Evolutionary conservation across 2,329 filamentous ascomycete species (phyloP).

Genomic region (Botrytis porri): DNA sequence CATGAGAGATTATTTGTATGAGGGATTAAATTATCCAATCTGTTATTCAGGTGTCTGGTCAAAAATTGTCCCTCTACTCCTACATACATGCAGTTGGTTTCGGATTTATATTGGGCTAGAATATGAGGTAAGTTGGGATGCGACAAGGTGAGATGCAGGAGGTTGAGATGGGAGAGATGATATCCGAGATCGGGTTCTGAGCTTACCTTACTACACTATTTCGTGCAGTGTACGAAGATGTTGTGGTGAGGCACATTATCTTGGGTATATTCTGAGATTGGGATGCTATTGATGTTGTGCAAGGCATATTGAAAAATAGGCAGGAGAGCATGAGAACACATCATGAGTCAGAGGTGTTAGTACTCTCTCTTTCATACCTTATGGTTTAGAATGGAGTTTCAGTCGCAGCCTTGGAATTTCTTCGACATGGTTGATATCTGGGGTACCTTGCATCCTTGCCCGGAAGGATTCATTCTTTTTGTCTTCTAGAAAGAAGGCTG

Average conservation of each 20-base stretch:
- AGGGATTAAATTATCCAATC: neutral
- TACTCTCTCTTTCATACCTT: neutral
- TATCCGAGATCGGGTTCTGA: neutral
- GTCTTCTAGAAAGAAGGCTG: neutral
- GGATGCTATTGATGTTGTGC: neutral
- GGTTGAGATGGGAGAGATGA: neutral
- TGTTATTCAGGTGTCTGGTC: neutral
- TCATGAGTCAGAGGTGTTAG: neutral
- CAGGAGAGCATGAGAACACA: neutral
- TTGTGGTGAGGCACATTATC: neutral
- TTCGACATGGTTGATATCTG: neutral
- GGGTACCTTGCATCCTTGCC: neutral
- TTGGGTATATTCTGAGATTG: neutral
- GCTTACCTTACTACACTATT: neutral
- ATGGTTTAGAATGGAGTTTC: neutral
- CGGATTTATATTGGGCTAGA: neutral
- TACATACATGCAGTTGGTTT: neutral
- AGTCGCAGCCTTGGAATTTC: neutral
- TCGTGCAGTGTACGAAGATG: neutral
- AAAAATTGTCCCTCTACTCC: neutral
- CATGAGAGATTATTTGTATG: neutral
- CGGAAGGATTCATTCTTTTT: constrained; percentile 10
- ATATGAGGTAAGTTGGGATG: neutral
- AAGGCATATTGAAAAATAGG: neutral
- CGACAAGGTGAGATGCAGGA: neutral